Evolutionary conservation across 1,284 basidiomycete genomes (phyloP), one percentile per base, ranked within the genome.

Genomic region (Ustilago shanxiensis): DNA sequence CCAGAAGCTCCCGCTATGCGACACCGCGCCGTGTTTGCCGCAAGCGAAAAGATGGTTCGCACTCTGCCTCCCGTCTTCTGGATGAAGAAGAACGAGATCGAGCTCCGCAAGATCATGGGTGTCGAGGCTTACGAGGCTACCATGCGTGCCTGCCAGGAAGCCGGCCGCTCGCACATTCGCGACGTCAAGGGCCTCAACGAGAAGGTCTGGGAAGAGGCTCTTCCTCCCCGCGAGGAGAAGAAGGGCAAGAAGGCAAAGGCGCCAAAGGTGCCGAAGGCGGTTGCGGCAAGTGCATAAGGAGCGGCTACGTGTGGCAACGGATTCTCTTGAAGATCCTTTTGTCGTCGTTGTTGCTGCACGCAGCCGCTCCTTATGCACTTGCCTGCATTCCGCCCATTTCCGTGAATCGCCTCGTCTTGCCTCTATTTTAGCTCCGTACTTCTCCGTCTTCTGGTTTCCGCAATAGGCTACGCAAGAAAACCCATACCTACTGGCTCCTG

Each of bases 1-100:
- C 73, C 59, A 64, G 82, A 81, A 35, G 72, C 65, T 13, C 79
- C 81, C 47, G 72, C 81, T 28, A 74, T 79, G 64, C 77, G 82
- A 55, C 79, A 81, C 71, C 79, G 76, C 54, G 82, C 82, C 58
- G 60, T 79, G 63, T 77, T 83, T 39, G 82, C 80, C 50, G 70
- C 72, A 49, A 72, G 66, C 70, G 82, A 83, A 63, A 76, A 78
- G 66, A 79, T 81, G 72, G 59, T 70, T 53, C 79, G 82, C 59
- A 72, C 67, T 16, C 69, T 83, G 45, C 80, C 82, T 44, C 82
- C 82, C 39, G 69, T 71, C 60, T 82, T 77, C 72, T 83, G 82
- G 82, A 72, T 82, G 75, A 82, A 80, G 73, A 77, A 79, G 66
- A 82, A 83, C 70, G 70, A 66, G 59, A 79, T 75, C 41, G 69